These are phyloP conservation scores for Onygenales sp. DNA, from an alignment of 2,329 filamentous ascomycete genomes.

Conservation along the genomic window DNA sequence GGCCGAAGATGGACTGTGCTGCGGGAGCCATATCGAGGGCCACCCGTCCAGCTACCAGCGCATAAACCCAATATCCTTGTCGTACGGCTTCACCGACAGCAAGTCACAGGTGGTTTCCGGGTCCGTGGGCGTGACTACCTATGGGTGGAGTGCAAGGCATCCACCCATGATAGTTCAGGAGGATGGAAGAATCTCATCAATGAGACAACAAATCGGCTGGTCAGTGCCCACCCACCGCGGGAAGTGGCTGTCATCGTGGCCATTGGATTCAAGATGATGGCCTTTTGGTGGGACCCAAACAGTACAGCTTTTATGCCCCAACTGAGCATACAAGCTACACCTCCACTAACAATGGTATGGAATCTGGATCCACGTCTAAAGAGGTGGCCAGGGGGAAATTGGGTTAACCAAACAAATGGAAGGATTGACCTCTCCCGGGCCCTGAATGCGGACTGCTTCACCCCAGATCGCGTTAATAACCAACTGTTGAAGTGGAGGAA, in stretches of 20 bases:
- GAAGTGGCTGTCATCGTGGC: not conserved
- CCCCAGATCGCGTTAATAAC: not conserved
- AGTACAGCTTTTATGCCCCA: not conserved
- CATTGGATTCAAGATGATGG: slow-evolving; percentile 1
- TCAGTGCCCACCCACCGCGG: not conserved
- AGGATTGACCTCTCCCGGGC: not conserved
- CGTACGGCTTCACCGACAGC: not conserved
- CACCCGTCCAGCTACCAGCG: not conserved
- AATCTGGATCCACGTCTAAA: not conserved
- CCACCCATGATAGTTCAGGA: not conserved
- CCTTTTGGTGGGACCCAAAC: not conserved
- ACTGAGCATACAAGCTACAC: not conserved
- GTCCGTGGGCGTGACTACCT: not conserved
- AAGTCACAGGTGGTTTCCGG: not conserved
- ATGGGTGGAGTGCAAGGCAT: slow-evolving; percentile 3
- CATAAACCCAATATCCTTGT: slow-evolving; percentile 1
- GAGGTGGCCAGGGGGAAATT: not conserved
- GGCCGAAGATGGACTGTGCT: not conserved
- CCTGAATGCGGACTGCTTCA: not conserved
- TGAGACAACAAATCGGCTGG: not conserved
- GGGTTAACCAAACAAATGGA: not conserved
- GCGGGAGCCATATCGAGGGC: not conserved
- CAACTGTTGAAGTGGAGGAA: not conserved
- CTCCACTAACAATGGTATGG: not conserved
- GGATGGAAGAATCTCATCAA: slow-evolving; percentile 3